Evolutionary conservation across 768 basidiomycete genomes (phyloP).

Genomic region (Hysterangium stoloniferum): DNA sequence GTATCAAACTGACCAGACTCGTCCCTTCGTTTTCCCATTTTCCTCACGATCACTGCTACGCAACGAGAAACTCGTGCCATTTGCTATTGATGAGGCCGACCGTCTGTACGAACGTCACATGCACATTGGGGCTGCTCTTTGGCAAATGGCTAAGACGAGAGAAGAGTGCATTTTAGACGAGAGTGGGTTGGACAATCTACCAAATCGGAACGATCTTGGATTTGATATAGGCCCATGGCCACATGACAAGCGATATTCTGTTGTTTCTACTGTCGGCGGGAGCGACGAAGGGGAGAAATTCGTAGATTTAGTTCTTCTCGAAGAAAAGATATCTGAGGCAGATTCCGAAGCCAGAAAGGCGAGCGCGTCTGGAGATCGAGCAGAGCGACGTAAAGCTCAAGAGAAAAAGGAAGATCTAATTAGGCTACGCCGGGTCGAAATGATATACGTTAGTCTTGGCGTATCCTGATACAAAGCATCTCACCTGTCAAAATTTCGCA

Average conservation of each 20-base stretch:
- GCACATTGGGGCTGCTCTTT: constrained; percentile 79
- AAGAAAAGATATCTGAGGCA: constrained; percentile 67
- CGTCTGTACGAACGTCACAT: constrained; percentile 83
- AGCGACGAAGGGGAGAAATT: constrained; percentile 39
- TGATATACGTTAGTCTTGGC: constrained; percentile 70
- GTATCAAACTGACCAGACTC: constrained; percentile 92
- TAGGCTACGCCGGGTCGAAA: constrained; percentile 82
- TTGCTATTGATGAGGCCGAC: constrained; percentile 94
- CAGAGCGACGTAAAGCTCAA: constrained; percentile 54
- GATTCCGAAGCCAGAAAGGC: constrained; percentile 43
- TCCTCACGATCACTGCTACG: constrained; percentile 50
- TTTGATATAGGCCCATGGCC: constrained; percentile 3
- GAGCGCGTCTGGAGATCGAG: constrained; percentile 27
- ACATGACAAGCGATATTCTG: constrained; percentile 8
- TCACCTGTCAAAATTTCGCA: constrained; percentile 23
- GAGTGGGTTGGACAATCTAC: constrained; percentile 65
- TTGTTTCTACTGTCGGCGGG: constrained; percentile 5
- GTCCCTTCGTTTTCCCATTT: constrained; percentile 95
- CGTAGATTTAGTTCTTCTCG: constrained; percentile 63
- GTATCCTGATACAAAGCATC: constrained; percentile 1
- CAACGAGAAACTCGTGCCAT: constrained; percentile 72
- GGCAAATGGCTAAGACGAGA: constrained; percentile 92
- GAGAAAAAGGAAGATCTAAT: constrained; percentile 74
- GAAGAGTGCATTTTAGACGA: constrained; percentile 94
- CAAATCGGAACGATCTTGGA: not conserved